phyloP scores from a whole-genome alignment of 306 rosid genomes.

The Carpinus viminea region DNA sequence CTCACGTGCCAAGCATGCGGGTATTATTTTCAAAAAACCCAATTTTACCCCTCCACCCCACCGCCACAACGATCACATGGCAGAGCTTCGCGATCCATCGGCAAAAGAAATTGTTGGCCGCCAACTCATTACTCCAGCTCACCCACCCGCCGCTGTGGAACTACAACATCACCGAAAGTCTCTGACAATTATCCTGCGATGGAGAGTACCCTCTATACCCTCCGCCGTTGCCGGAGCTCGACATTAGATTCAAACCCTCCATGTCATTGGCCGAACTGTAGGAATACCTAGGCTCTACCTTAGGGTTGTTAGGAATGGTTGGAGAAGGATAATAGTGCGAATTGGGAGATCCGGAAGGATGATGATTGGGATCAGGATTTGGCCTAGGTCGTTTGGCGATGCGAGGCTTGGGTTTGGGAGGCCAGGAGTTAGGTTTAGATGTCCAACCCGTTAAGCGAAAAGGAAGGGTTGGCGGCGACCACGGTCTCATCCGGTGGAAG shows the following conservation, averaged over 20 bases:
- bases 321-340: slow-evolving; percentile 20
- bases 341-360: slow-evolving; percentile 11
- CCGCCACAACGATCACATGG: slow-evolving; percentile 69
- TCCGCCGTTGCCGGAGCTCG: slow-evolving; percentile 30
- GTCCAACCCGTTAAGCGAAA: slow-evolving; percentile 91
- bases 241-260: slow-evolving; percentile 66
- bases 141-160: slow-evolving; percentile 99
- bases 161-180: slow-evolving; percentile 76
- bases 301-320: background rate
- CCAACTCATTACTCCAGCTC: slow-evolving; percentile 84
- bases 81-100: slow-evolving; percentile 78
- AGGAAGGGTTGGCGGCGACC: slow-evolving; percentile 69
- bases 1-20: no score
- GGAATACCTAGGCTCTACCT: slow-evolving; percentile 34
- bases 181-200: slow-evolving; percentile 38
- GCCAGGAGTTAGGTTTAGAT: slow-evolving; percentile 59
- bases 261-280: slow-evolving; percentile 30
- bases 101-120: slow-evolving; percentile 75
- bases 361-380: slow-evolving; percentile 34
- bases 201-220: slow-evolving; percentile 78
- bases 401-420: slow-evolving; percentile 36
- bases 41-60: no score
- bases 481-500: slow-evolving; percentile 80
- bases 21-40: no score
- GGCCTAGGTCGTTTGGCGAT: background rate